Base-by-base conservation (phyloP, 225 moss, liverwort and hornwort species). In the Physcomitrium patens region DNA sequence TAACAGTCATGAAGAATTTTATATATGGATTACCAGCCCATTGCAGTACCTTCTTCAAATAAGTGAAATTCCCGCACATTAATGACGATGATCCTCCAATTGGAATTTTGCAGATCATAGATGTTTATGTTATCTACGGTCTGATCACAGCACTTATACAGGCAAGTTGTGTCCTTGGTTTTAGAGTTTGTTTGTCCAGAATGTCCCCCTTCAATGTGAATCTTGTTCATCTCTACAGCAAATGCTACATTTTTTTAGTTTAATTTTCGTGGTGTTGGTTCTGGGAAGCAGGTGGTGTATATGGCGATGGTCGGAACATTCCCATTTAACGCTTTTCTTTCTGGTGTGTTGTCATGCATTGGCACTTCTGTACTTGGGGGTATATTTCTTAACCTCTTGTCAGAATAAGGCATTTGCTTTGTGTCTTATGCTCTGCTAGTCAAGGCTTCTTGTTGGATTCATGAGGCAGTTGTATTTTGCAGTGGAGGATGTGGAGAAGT, bases 71-170 rank as follows among this genome's bases (percentile, higher is more conserved):
- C 44, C 4, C 5, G 11, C 4, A n/a, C 9, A 11, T 12, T 68
- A 18, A 55, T 84, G 65, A 84, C 22, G 10, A 26, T 45, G 12
- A n/a, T 49, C 17, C 52, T 69, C 10, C 46, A 44, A 67, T 56
- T 16, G 71, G 45, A 18, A 14, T 59, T 69, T 19, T 79, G 60
- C 89, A 99, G 99, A 88, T 99, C 56, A 93, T 99, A 69, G 99
- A 99, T 76, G 74, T 95, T 23, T 99, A 99, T 72, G 87, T 93
- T 49, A 41, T 89, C 19, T 99, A 76, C 79, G 90, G 93, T 12
- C 76, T 95, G 83, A 24, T 86, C 11, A 92, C 93, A 59, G 94
- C 95, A 37, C 19, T 85, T 5, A 81, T 95, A 54, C 99, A 99
- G 95, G 99, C 88, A 70, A 79, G 73, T 65, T 45, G 4, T 73